phyloP scores from a whole-genome alignment of 2,329 filamentous ascomycete genomes.

The Diaporthe destruens region DNA sequence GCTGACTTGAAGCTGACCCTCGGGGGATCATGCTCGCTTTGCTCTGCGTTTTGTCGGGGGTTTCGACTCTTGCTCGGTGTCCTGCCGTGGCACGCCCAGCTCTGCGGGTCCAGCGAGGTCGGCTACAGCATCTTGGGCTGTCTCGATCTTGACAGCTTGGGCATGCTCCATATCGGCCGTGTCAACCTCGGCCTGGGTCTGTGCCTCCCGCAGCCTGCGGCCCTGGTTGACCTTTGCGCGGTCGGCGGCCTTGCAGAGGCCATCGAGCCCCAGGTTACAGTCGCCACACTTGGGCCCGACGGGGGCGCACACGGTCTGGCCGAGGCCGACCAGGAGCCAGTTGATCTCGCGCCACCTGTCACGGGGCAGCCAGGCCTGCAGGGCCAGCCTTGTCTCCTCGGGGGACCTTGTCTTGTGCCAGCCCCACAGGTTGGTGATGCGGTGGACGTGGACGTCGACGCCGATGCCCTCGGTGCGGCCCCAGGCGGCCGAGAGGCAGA shows the following conservation, averaged over 20 bases:
- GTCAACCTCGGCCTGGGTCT: slow-evolving; percentile 46
- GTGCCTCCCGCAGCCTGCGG: slow-evolving; percentile 61
- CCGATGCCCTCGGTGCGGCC: slow-evolving; percentile 80
- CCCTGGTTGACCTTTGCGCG: slow-evolving; percentile 71
- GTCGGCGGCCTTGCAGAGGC: slow-evolving; percentile 81
- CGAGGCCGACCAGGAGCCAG: slow-evolving; percentile 86
- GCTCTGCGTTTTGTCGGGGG: slow-evolving; percentile 39
- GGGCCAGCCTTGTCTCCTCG: slow-evolving; percentile 81
- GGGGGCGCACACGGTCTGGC: slow-evolving; percentile 87
- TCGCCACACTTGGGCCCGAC: slow-evolving; percentile 85
- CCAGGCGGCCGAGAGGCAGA: slow-evolving; percentile 83
- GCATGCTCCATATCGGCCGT: slow-evolving; percentile 43
- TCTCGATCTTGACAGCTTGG: slow-evolving; percentile 44
- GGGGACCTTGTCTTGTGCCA: slow-evolving; percentile 87
- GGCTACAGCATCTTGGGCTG: slow-evolving; percentile 44
- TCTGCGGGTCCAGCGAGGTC: slow-evolving; percentile 42
- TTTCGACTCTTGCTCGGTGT: slow-evolving; percentile 43
- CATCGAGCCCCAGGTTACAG: slow-evolving; percentile 81
- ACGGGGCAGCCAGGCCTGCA: slow-evolving; percentile 85
- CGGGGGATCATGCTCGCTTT: slow-evolving; percentile 37
- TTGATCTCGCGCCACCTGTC: slow-evolving; percentile 96
- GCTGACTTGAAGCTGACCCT: too few relatives aligned
- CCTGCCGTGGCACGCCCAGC: slow-evolving; percentile 46
- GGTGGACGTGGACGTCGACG: slow-evolving; percentile 94
- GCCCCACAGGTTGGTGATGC: slow-evolving; percentile 93